These are phyloP conservation scores for Pseudozyma sp. DNA, from an alignment of 1,284 basidiomycete genomes.

Conservation along the genomic window DNA sequence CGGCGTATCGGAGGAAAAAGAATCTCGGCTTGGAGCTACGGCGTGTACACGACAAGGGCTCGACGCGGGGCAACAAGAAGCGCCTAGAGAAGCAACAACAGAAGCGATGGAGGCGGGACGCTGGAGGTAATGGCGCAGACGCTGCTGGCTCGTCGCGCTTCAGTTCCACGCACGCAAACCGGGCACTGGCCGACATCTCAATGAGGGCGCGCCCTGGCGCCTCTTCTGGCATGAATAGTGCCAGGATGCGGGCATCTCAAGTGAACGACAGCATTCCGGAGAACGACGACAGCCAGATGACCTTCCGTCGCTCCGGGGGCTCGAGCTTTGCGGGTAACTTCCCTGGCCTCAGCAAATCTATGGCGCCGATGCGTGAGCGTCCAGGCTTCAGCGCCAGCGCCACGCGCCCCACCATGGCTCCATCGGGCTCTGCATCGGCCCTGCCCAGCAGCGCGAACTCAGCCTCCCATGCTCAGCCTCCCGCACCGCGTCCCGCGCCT, in stretches of 20 bases:
- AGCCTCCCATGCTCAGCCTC: conserved; percentile 1
- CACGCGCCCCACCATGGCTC: not conserved
- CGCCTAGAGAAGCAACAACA: conserved; percentile 18
- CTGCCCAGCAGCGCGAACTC: not conserved
- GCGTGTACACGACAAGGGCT: conserved; percentile 27
- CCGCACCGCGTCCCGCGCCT: conserved; percentile 10
- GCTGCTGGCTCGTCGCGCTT: conserved; percentile 20
- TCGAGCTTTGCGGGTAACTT: conserved; percentile 22
- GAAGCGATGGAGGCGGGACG: conserved; percentile 20
- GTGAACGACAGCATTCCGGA: conserved; percentile 42
- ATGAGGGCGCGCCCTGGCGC: conserved; percentile 28
- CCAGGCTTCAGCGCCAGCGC: not conserved
- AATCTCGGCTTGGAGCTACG: conserved; percentile 17
- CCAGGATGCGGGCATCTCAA: conserved; percentile 30
- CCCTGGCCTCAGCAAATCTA: conserved; percentile 14
- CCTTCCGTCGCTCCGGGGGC: conserved; percentile 29
- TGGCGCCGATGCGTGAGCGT: conserved; percentile 13
- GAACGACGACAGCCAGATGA: conserved; percentile 21
- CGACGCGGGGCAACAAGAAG: conserved; percentile 22
- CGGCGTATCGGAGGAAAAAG: conserved; percentile 12
- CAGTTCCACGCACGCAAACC: conserved; percentile 9
- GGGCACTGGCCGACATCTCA: conserved; percentile 28
- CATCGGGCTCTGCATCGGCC: not conserved
- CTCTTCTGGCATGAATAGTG: conserved; percentile 12
- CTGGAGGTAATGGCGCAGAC: conserved; percentile 1